Percentiles rank a stretch among this genome's conserved stretches.
phyloP scores from a whole-genome alignment of 1,139 yeast genomes.

The Spencermartinsiella ligniputridi region DNA sequence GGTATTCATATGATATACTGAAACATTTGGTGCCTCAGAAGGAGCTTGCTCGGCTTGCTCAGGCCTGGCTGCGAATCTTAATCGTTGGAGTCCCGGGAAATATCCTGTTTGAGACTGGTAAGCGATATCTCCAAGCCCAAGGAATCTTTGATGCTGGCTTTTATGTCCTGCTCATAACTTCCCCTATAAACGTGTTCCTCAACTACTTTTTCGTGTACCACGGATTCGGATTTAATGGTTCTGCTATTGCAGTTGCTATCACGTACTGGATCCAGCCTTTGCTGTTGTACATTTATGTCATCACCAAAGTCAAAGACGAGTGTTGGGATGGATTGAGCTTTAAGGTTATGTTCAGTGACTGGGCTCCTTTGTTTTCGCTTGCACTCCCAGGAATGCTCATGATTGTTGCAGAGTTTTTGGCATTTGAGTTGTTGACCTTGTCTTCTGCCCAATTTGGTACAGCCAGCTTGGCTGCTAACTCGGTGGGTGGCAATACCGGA shows the following conservation, averaged over 20 bases:
- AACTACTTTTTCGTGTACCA: slow-evolving; percentile 83
- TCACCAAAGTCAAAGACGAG: slow-evolving; percentile 55
- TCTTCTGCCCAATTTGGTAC: slow-evolving; percentile 78
- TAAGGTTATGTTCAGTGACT: slow-evolving; percentile 45
- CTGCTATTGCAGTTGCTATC: slow-evolving; percentile 60
- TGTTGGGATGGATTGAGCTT: slow-evolving; percentile 66
- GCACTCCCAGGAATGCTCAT: slow-evolving; percentile 80
- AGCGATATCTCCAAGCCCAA: slow-evolving; percentile 83
- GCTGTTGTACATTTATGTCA: slow-evolving; percentile 48
- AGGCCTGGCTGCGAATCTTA: slow-evolving; percentile 59
- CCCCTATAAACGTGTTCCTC: slow-evolving; percentile 69
- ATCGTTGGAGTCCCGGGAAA: slow-evolving; percentile 81
- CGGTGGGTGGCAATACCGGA: slow-evolving; percentile 77
- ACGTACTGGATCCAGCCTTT: slow-evolving; percentile 63
- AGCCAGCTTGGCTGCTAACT: slow-evolving; percentile 79
- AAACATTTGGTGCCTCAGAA: slow-evolving; percentile 49
- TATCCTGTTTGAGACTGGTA: slow-evolving; percentile 75
- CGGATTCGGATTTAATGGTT: slow-evolving; percentile 62
- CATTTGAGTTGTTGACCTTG: slow-evolving; percentile 74
- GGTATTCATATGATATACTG: slow-evolving; percentile 55
- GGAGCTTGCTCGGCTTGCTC: slow-evolving; percentile 60
- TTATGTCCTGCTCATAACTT: slow-evolving; percentile 66
- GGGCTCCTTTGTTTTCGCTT: slow-evolving; percentile 60
- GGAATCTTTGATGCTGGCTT: slow-evolving; percentile 91
- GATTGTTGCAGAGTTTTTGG: slow-evolving; percentile 83